phyloP scores from a whole-genome alignment of 495 filamentous ascomycete species.

The Massariosphaeria phaeospora region DNA sequence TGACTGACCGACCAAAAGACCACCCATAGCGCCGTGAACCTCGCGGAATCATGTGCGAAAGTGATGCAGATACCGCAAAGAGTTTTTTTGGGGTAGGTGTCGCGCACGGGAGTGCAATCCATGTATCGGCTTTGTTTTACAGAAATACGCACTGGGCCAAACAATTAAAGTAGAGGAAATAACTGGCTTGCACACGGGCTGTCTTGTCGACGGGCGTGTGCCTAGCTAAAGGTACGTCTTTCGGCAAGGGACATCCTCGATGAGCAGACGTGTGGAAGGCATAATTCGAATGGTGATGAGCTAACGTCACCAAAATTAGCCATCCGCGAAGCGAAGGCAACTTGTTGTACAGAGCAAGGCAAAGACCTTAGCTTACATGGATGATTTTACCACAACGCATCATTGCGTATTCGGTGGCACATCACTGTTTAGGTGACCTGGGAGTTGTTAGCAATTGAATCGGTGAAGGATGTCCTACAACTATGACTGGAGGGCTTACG shows the following conservation, averaged over 20 bases:
- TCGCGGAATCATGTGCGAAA: background rate
- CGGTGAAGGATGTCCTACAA: background rate
- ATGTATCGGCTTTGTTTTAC: background rate
- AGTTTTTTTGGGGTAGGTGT: background rate
- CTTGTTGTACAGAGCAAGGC: slow-evolving; percentile 15
- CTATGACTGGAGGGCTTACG: slow-evolving; percentile 31
- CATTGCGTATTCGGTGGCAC: background rate
- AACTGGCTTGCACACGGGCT: slow-evolving; percentile 1
- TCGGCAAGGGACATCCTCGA: background rate
- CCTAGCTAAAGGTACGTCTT: slow-evolving; percentile 29
- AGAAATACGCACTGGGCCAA: background rate
- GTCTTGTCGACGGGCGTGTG: slow-evolving; percentile 12
- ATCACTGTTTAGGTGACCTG: slow-evolving; percentile 24
- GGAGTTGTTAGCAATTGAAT: slow-evolving; percentile 7
- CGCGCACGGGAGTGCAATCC: background rate
- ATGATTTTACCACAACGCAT: background rate
- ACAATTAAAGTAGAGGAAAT: background rate
- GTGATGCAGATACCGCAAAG: background rate
- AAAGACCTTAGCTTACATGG: slow-evolving; percentile 15
- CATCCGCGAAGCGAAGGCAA: slow-evolving; percentile 6
- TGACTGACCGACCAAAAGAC: background rate
- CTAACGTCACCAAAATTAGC: slow-evolving; percentile 15
- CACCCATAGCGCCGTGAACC: background rate
- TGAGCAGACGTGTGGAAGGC: background rate
- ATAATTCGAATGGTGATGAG: no score